phyloP scores from a whole-genome alignment of 2,329 filamentous ascomycete species.

The Epichloe festucae region DNA sequence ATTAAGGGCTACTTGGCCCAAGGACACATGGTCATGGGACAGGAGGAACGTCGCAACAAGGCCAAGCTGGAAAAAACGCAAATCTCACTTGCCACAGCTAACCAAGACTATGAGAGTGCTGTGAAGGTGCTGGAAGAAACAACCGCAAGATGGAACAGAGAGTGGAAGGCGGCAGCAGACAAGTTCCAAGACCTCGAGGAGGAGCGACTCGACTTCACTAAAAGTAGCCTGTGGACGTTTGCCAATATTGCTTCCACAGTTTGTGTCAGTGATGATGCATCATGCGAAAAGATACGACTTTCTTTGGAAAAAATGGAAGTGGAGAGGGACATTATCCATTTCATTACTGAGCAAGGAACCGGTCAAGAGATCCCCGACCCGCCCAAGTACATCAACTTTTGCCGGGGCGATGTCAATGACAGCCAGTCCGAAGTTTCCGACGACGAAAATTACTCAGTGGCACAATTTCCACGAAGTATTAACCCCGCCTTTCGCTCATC shows the following conservation, averaged over 20 bases:
- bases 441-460: conserved; percentile 83
- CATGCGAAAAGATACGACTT: conserved; percentile 89
- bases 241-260: conserved; percentile 95
- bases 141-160: conserved; percentile 88
- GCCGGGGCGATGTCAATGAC: conserved; percentile 73
- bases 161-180: conserved; percentile 96
- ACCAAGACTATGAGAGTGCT: conserved; percentile 83
- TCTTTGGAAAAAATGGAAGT: conserved; percentile 94
- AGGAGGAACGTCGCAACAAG: conserved; percentile 98
- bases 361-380: conserved; percentile 96
- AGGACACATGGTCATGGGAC: conserved; percentile 99
- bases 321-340: conserved; percentile 79
- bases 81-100: conserved; percentile 81
- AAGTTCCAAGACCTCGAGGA: conserved; percentile 99
- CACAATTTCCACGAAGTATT: conserved; percentile 88
- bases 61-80: conserved; percentile 99
- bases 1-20: conserved; percentile 98
- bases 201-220: conserved; percentile 90
- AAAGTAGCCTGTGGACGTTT: conserved; percentile 96
- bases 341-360: conserved; percentile 82
- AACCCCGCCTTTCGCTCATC: conserved; percentile 94
- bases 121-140: conserved; percentile 93
- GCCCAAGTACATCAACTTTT: conserved; percentile 98
- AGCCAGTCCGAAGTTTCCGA: conserved; percentile 71
- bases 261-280: conserved; percentile 91